Evolutionary conservation across 495 filamentous ascomycete species (phyloP).

Genomic region (Ramalina peruviana): DNA sequence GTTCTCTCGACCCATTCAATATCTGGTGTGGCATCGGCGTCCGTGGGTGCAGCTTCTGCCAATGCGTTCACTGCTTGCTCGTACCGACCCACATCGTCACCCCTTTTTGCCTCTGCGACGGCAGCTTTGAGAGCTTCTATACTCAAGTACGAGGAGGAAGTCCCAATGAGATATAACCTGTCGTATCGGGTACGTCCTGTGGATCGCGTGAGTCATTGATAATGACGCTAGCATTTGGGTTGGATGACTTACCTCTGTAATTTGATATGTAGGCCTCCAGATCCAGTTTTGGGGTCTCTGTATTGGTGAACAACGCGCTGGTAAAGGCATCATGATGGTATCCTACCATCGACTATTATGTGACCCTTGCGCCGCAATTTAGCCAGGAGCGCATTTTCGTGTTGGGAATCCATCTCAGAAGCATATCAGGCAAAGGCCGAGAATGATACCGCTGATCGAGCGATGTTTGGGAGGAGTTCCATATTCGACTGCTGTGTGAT

Average conservation of each 20-base stretch:
- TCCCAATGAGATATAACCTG: slow-evolving; percentile 68
- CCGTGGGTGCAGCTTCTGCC: slow-evolving; percentile 44
- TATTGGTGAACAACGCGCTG: not conserved
- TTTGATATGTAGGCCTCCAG: slow-evolving; percentile 85
- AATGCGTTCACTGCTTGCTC: slow-evolving; percentile 52
- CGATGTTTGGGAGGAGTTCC: too few relatives aligned
- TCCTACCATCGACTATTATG: too few relatives aligned
- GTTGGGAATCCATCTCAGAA: too few relatives aligned
- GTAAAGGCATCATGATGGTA: too few relatives aligned
- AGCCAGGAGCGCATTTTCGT: too few relatives aligned
- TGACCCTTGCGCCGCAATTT: too few relatives aligned
- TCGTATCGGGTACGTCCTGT: slow-evolving; percentile 61
- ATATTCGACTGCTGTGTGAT: too few relatives aligned
- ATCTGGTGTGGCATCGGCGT: slow-evolving; percentile 54
- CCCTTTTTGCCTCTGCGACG: slow-evolving; percentile 59
- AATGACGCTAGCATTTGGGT: not conserved
- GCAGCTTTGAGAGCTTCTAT: slow-evolving; percentile 71
- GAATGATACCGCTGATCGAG: too few relatives aligned
- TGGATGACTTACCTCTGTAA: slow-evolving; percentile 52
- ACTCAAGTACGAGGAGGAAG: slow-evolving; percentile 58
- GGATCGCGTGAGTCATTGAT: not conserved
- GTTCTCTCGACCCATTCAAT: slow-evolving; percentile 52
- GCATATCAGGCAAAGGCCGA: too few relatives aligned
- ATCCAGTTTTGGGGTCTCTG: slow-evolving; percentile 80
- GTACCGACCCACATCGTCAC: slow-evolving; percentile 58